A percentile compares a stretch with the other conserved stretches of the same genome.
These are phyloP conservation scores for Entomophthora muscae DNA, from an alignment of 371 early-diverging fungal species.

Conservation along the genomic window DNA sequence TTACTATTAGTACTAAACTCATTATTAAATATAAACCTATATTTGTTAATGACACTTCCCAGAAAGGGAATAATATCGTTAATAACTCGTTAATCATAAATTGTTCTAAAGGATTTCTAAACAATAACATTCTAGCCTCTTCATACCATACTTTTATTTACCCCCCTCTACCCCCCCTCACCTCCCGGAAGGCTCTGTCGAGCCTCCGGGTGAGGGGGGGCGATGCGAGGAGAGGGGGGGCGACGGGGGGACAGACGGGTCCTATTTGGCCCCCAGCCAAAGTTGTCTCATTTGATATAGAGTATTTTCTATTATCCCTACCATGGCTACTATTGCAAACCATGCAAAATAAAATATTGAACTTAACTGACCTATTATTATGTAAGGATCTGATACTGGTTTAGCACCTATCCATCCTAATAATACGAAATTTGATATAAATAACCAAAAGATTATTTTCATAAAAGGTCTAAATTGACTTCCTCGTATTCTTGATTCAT, in stretches of 20 bases:
- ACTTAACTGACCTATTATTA: slow-evolving; percentile 26
- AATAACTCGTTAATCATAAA: slow-evolving; percentile 12
- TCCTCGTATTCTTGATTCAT: slow-evolving; percentile 27
- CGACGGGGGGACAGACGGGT: no score
- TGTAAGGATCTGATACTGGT: slow-evolving; percentile 31
- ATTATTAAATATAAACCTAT: slow-evolving; percentile 12
- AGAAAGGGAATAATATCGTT: slow-evolving; percentile 9
- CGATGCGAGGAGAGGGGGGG: no score
- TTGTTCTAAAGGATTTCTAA: slow-evolving; percentile 13
- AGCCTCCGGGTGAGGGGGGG: no score
- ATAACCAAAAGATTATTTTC: slow-evolving; percentile 37
- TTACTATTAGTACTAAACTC: slow-evolving; percentile 12
- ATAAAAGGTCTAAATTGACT: slow-evolving; percentile 36
- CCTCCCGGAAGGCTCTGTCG: no score
- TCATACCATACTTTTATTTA: neutral
- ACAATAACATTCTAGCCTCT: slow-evolving; percentile 6
- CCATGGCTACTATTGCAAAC: slow-evolving; percentile 22
- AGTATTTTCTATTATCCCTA: slow-evolving; percentile 19
- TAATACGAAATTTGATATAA: slow-evolving; percentile 35
- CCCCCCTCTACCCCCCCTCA: no score
- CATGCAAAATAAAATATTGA: slow-evolving; percentile 39
- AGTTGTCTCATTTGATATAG: slow-evolving; percentile 17
- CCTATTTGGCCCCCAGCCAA: no score
- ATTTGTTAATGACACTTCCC: slow-evolving; percentile 14
- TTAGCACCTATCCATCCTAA: slow-evolving; percentile 33